Base-by-base conservation (phyloP, 1,284 basidiomycete species). In the Ceraceosorus guamensis region DNA sequence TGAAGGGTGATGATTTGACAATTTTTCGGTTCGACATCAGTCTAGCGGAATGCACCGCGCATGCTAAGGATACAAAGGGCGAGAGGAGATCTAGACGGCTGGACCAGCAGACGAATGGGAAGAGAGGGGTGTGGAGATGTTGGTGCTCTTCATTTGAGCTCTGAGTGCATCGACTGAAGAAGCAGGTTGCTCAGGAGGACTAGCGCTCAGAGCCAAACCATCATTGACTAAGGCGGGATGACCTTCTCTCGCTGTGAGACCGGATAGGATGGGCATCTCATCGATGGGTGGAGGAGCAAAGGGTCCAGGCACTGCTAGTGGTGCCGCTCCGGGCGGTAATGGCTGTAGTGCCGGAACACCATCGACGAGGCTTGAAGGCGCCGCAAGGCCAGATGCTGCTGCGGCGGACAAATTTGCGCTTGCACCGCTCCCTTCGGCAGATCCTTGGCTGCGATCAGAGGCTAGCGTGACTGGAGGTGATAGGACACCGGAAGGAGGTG, bases 271-370 rank as follows among this genome's bases (percentile, higher is more conserved):
- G 10, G 48, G 43, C 10, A 33, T 32, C 7, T 46, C 11, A 8
- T 16, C 16, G 6, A 46, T 31, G 6, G 51, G n/a, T 50, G n/a
- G 49, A 14, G 51, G 51, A 10, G 51, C 35, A 16, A 45, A 8
- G 8, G 16, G 11, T 4, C 30, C 13, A 14, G 37, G 50, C 4
- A 47, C 50, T 35, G 56, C 52, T 30, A 53, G 31, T 4, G 56
- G 43, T 14, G 52, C 56, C 24, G 56, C 56, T 46, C 56, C 56
- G 24, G 52, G 44, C n/a, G 56, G 56, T 13, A 57, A 35, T 14
- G 48, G 13, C 48, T 34, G 34, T 10, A n/a, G n/a, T 33, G 11
- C 13, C 13, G 52, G 10, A 14, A 30, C 8, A 30, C 16, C 16
- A 30, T 31, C 16, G 44, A 6, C 43, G 33, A 24, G 39, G n/a